Evolutionary conservation across 306 rosid genomes (phyloP), one percentile per base, ranked within the genome.

Genomic region (Datisca glomerata): DNA sequence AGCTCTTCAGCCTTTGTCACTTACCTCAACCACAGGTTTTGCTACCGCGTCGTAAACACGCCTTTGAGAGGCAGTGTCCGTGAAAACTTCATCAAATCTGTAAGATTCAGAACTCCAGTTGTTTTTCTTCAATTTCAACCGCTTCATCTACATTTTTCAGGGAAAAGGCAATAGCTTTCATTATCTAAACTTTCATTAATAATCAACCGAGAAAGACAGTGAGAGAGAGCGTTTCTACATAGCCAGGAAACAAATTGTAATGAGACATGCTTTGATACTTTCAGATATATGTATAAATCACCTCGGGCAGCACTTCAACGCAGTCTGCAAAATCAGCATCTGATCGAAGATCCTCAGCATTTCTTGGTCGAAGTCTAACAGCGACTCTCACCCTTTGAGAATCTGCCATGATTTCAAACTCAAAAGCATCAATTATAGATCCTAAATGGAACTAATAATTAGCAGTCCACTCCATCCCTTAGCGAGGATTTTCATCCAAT

Each of bases 261-360:
- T 34, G 15, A 9, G 22, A 5, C 14, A 23, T 15, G 43, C 21
- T 21, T 7, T 35, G 23, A 49, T 21, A 13, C 12, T 8, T 47
- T 37, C 13, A 24, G 37, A 12, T 23, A 20, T 3, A 24, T 22
- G 34, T 29, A 39, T 22, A 9, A 37, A 24, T 59, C 57, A 78
- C 87, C 87, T 78, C 87, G 2, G 82, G 82, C 53, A 69, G 81
- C 56, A 78, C 45, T 56, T 78, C 82, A 49, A 78, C 61, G 54
- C 59, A 67, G 23, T 78, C 76, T 10, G 63, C 67, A 45, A 60
- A 78, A 53, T 78, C 79, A 34, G 73, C 69, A 63, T 78, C 79
- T 5, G 59, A 55, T 51, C 60, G 51, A 17, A 48, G 61, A 34
- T 78, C 82, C 56, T 78, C 79, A 1, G 65, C 42, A 51, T 57